Evolutionary conservation across 148 eudicot genomes (phyloP).

Genomic region (Pharnaceum exiguum): DNA sequence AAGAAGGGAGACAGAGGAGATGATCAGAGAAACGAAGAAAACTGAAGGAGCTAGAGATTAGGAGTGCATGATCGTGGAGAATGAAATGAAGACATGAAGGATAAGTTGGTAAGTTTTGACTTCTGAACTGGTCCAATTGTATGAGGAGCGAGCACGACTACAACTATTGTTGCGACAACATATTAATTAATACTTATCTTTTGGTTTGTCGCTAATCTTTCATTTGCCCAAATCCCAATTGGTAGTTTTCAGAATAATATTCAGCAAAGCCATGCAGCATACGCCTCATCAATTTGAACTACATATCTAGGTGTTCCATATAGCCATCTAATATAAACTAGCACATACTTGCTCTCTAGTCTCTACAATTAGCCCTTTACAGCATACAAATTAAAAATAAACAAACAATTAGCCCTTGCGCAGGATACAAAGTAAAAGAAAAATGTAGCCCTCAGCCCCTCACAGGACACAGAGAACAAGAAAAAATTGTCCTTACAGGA

Average conservation of each 20-base stretch:
- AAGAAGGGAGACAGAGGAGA: neutral
- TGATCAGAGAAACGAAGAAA: neutral
- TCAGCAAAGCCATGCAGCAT: neutral
- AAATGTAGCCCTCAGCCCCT: no score
- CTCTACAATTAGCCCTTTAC: no score
- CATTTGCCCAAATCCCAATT: neutral
- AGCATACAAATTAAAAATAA: no score
- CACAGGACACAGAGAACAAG: no score
- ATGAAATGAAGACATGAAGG: neutral
- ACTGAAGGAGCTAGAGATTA: neutral
- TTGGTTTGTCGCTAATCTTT: neutral
- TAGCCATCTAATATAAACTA: no score
- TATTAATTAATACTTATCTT: neutral
- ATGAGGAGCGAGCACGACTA: conserved; percentile 27
- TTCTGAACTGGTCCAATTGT: conserved; percentile 22
- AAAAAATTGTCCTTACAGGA: no score
- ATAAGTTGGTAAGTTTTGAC: conserved; percentile 16
- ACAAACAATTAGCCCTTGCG: no score
- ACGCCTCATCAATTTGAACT: no score
- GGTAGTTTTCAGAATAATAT: neutral
- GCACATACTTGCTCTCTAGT: no score
- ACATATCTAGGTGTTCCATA: no score
- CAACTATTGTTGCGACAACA: conserved; percentile 18
- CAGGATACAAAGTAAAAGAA: no score
- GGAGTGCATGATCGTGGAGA: conserved; percentile 7